These are phyloP conservation scores for Polytrichum formosum DNA, from an alignment of 225 moss, liverwort and hornwort species.

Conservation along the genomic window DNA sequence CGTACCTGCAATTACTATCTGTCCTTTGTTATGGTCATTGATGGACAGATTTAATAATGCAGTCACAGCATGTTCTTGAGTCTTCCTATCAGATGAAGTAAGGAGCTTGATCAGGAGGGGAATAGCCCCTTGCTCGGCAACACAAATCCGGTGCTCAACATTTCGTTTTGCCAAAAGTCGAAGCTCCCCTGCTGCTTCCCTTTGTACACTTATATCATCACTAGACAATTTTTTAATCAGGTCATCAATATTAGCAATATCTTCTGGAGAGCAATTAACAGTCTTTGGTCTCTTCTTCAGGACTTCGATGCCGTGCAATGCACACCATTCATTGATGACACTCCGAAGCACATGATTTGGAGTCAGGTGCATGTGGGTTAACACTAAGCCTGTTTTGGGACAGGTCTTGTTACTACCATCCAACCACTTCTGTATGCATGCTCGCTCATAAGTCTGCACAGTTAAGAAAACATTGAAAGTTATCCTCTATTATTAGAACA, in stretches of 20 bases:
- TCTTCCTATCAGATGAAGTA: constrained; percentile 47
- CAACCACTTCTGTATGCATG: constrained; percentile 83
- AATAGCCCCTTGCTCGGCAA: constrained; percentile 74
- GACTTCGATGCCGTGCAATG: constrained; percentile 45
- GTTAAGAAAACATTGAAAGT: neutral
- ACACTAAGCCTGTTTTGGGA: constrained; percentile 49
- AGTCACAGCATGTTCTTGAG: constrained; percentile 86
- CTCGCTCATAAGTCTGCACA: constrained; percentile 76
- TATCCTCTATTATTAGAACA: no score
- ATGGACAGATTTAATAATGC: constrained; percentile 83
- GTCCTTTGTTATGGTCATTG: constrained; percentile 75
- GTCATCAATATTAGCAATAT: constrained; percentile 54
- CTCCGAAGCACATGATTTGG: constrained; percentile 83
- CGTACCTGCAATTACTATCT: constrained; percentile 57
- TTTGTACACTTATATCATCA: constrained; percentile 46
- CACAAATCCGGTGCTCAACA: constrained; percentile 67
- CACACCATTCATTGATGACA: constrained; percentile 83
- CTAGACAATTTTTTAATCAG: constrained; percentile 56
- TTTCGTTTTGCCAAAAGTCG: constrained; percentile 56
- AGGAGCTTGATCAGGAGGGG: constrained; percentile 68
- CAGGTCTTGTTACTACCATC: constrained; percentile 64
- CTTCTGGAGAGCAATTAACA: constrained; percentile 42
- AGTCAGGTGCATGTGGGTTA: constrained; percentile 57
- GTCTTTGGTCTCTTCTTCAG: constrained; percentile 34
- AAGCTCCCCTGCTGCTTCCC: constrained; percentile 52